Base-by-base conservation (phyloP, 2,329 filamentous ascomycete species). In the Macrophomina tecta region DNA sequence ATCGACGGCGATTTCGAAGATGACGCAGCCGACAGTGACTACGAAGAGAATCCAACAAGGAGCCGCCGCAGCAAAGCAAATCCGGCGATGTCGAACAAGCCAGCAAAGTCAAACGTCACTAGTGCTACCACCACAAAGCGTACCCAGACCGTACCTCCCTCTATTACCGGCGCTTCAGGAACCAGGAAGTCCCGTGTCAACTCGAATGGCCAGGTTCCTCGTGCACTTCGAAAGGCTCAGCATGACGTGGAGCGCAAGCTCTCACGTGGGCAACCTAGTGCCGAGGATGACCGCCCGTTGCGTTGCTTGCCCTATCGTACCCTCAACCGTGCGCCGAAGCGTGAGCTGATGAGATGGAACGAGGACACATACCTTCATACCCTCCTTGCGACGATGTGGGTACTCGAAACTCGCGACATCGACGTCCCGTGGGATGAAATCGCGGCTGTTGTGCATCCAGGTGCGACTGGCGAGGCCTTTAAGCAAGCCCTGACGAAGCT, bases 401-500 rank as follows among this genome's bases (percentile, higher is more conserved):
- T 49, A 0, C 14, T 58, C 38, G 63, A 65, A 18, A 14, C 12
- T 14, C 23, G 38, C 3, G 63, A 56, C 0, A 16, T 40, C 28
- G 28, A 53, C 4, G 14, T 65, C 30, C 63, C 63, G 5, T 65
- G 63, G 63, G 51, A 58, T 5, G 63, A 65, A 18, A 5, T 40
- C 4, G 63, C 63, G 4, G 63, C 63, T 7, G n/a, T 65, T n/a
- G 63, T 65, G 3, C 42, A 65, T 5, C 63, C 63, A 12, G 63
- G 63, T 16, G 63, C 63, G 2, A 65, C 63, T 40, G 63, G 63
- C 8, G 63, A 65, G 34, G 63, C 63, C 0, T 65, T 65, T 32
- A 65, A 65, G 63, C 63, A 65, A 18, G 63, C 63, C 1, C 3
- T 65, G 42, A 16, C 36, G 3, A 65, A 65, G 52, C 51, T 65